Base-by-base conservation (phyloP, 1,284 basidiomycete genomes). In the Tilletia setariae region DNA sequence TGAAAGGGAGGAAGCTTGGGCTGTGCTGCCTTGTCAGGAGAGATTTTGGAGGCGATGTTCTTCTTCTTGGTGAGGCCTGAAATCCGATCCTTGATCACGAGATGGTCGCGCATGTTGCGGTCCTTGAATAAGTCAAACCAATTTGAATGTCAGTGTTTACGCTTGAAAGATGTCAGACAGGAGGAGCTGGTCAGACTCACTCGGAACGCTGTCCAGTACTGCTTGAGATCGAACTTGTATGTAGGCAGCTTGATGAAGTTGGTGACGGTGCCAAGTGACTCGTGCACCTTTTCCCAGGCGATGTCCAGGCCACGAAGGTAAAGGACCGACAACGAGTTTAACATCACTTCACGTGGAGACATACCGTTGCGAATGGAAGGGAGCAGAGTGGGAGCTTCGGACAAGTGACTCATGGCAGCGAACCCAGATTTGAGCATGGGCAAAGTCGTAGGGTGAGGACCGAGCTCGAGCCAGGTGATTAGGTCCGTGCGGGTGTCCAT, bases 211-310 rank as follows among this genome's bases (percentile, higher is more conserved):
- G 72, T 67, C 72, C 72, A 71, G 30, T 68, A 69, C 43, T 72
- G 69, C 30, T 76, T 70, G 8, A 71, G 64, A 35, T 76, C 74
- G 35, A 76, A 76, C 1, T 72, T 68, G 63, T 76, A 76, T 6
- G 74, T 44, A 2, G 74, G 62, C 28, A 63, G 42, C 62, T 43
- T 21, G 28, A 44, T 16, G 4, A n/a, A 11, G 32, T 42, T 19
- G 30, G 2, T 21, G 15, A 21, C n/a, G 7, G 62, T 42, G 25
- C 62, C 62, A 3, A 63, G 40, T 15, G 30, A 16, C 13, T 40
- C 62, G 42, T 63, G 40, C 3, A 63, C 42, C 40, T 21, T 21
- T 13, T 15, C 32, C 62, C 62, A 63, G 11, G 35, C 62, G 15
- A 63, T 16, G 16, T 42, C 32, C 6, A 43, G n/a, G 42, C 42